Evolutionary conservation across 2,329 filamentous ascomycete species (phyloP).

Genomic region (Paecilomyces sp.): DNA sequence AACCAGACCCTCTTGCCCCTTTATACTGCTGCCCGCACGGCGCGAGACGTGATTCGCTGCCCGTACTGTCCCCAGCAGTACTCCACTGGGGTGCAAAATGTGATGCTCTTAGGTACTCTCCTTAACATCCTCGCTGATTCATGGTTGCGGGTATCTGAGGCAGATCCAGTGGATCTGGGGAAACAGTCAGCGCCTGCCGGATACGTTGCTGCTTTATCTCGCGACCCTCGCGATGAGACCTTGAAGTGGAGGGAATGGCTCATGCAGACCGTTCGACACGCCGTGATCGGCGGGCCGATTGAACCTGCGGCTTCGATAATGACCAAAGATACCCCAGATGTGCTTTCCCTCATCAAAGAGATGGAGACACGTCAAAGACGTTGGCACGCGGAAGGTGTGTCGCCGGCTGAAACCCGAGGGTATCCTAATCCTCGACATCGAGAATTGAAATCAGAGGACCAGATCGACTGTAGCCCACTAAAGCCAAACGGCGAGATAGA

Average conservation of each 20-base stretch:
- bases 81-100: slow-evolving; percentile 36
- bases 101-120: slow-evolving; percentile 40
- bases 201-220: slow-evolving; percentile 18
- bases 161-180: slow-evolving; percentile 29
- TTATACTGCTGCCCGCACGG: slow-evolving; percentile 35
- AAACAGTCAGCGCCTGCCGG: slow-evolving; percentile 24
- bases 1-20: slow-evolving; percentile 37
- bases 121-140: slow-evolving; percentile 38
- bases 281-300: slow-evolving; percentile 25
- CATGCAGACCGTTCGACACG: slow-evolving; percentile 26
- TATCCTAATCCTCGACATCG: neutral
- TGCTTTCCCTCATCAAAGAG: slow-evolving; percentile 32
- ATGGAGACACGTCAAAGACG: slow-evolving; percentile 36
- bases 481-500: slow-evolving; percentile 6
- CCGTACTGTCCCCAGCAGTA: slow-evolving; percentile 34
- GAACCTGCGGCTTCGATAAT: slow-evolving; percentile 14
- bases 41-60: slow-evolving; percentile 35
- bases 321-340: slow-evolving; percentile 25
- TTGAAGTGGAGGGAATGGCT: slow-evolving; percentile 33
- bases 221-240: slow-evolving; percentile 18
- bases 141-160: slow-evolving; percentile 34
- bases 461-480: neutral
- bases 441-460: slow-evolving; percentile 6
- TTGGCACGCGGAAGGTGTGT: slow-evolving; percentile 26
- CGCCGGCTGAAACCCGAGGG: neutral